Percentiles rank a stretch among this genome's conserved stretches.
Evolutionary conservation across 2,329 filamentous ascomycete species (phyloP).

Genomic region (Tolypocladium pustulatum): DNA sequence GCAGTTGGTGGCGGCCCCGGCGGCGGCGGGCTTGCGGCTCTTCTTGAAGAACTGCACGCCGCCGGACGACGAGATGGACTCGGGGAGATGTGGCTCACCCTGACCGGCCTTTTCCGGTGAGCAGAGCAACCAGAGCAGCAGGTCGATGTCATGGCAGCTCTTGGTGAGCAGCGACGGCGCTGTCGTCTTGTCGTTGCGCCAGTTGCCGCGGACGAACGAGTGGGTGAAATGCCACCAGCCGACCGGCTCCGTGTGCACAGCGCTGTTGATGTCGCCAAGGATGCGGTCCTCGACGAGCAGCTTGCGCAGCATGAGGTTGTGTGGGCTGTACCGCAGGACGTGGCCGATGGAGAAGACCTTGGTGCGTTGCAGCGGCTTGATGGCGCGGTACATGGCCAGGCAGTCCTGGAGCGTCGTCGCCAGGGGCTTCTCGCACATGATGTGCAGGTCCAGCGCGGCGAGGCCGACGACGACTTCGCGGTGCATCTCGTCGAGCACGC

Average conservation of each 20-base stretch:
- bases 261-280: conserved; percentile 75
- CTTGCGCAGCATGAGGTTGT: conserved; percentile 76
- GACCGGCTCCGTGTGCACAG: conserved; percentile 89
- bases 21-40: conserved; percentile 62
- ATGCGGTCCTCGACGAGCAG: conserved; percentile 63
- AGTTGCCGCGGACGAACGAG: conserved; percentile 87
- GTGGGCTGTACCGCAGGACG: conserved; percentile 84
- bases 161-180: conserved; percentile 84
- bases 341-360: conserved; percentile 83
- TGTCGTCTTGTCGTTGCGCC: conserved; percentile 70
- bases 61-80: conserved; percentile 65
- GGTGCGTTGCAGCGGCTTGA: conserved; percentile 24
- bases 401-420: conserved; percentile 72
- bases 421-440: conserved; percentile 93
- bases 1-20: conserved; percentile 77
- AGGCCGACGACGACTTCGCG: conserved; percentile 68
- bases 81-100: conserved; percentile 58
- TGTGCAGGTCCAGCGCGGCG: conserved; percentile 60
- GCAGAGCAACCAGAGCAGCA: conserved; percentile 83
- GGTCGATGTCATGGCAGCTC: conserved; percentile 91
- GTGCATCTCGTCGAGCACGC: conserved; percentile 82
- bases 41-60: conserved; percentile 68
- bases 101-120: conserved; percentile 45
- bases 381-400: conserved; percentile 56
- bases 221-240: conserved; percentile 96